These are phyloP conservation scores for Jimgerdemannia flammicorona DNA, from an alignment of 192 early-diverging fungal species.

Conservation along the genomic window DNA sequence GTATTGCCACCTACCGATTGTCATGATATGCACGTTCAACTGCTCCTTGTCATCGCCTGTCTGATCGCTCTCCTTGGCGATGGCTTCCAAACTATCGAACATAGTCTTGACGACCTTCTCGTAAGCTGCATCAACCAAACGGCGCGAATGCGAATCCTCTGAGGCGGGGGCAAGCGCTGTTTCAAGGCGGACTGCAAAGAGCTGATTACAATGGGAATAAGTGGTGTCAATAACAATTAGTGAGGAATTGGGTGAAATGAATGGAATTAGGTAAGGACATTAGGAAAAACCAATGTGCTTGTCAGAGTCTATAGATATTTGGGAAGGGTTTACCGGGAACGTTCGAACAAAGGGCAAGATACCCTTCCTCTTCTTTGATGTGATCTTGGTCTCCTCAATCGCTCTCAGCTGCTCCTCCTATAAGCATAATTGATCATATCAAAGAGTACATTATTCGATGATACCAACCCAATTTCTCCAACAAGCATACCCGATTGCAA, in stretches of 20 bases:
- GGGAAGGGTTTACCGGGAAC: constrained; percentile 65
- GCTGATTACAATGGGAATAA: constrained; percentile 26
- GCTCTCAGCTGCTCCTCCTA: constrained; percentile 82
- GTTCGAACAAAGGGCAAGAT: constrained; percentile 86
- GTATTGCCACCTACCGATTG: constrained; percentile 47
- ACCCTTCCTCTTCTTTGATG: constrained; percentile 81
- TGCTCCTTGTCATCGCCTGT: constrained; percentile 88
- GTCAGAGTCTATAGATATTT: too few species aligned
- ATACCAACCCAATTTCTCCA: background rate
- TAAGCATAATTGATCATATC: background rate
- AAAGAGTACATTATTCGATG: background rate
- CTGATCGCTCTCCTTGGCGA: constrained; percentile 72
- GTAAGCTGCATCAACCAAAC: constrained; percentile 74
- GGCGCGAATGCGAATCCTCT: constrained; percentile 62
- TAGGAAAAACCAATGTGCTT: too few species aligned
- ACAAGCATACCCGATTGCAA: too few species aligned
- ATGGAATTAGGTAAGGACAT: too few species aligned
- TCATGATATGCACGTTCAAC: constrained; percentile 84
- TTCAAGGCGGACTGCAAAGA: constrained; percentile 80
- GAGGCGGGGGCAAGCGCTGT: constrained; percentile 45
- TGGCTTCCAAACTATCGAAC: constrained; percentile 81
- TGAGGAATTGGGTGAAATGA: too few species aligned
- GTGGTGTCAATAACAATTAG: background rate
- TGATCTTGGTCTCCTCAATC: constrained; percentile 91
- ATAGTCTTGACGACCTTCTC: constrained; percentile 78